These are phyloP conservation scores for Lagerstroemia speciosa DNA, from an alignment of 345 rosid species.

Conservation along the genomic window DNA sequence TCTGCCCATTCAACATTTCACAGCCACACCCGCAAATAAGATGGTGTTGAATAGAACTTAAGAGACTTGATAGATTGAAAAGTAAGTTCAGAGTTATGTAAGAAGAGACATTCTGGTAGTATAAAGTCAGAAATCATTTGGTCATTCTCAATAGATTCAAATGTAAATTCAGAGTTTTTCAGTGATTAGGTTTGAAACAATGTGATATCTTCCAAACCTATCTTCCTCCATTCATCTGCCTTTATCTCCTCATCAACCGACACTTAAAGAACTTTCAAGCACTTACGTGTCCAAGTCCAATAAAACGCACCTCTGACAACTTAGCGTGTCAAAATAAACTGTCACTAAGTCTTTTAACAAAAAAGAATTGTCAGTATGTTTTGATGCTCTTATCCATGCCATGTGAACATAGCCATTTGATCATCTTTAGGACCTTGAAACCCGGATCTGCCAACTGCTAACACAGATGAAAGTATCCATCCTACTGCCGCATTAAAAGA, in stretches of 20 bases:
- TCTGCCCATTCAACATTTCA: conserved; percentile 26
- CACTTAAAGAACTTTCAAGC: background rate
- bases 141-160: too few relatives aligned
- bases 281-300: background rate
- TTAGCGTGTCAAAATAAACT: background rate
- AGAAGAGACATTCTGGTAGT: background rate
- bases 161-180: too few relatives aligned
- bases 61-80: background rate
- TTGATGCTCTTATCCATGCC: background rate
- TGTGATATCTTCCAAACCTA: too few relatives aligned
- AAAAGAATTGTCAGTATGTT: background rate
- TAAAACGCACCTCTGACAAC: background rate
- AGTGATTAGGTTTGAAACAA: too few relatives aligned
- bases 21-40: conserved; percentile 5
- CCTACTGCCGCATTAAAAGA: background rate
- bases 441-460: background rate
- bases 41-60: background rate
- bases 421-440: background rate
- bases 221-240: too few relatives aligned
- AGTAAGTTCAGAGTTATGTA: background rate
- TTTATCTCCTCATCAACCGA: background rate
- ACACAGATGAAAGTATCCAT: background rate
- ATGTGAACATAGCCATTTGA: background rate
- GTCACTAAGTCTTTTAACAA: background rate
- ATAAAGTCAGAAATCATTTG: background rate